Evolutionary conservation across 441 rosid genomes (phyloP), one percentile per base, ranked within the genome.

Genomic region (Monsonia emarginata): DNA sequence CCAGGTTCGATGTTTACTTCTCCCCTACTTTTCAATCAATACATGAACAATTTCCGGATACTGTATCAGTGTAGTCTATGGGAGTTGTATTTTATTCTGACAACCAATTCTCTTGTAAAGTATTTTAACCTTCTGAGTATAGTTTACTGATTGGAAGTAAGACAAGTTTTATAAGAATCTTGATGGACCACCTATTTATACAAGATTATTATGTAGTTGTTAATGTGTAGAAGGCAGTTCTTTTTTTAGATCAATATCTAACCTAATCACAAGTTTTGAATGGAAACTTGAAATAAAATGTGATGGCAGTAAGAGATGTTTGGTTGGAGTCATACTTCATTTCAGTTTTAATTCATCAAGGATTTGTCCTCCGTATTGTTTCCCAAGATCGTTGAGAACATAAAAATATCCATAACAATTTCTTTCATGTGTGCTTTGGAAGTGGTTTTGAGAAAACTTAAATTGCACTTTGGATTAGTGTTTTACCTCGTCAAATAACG

Each of bases 1-100:
- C 81, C 97, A 88, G 98, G 99, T 91, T 68, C 69, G 82, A 71
- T 69, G n/a, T 61, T 25, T 25, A 56, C 25, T 57, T 52, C 8
- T 18, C 9, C 40, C 46, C 22, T 5, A 27, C 22, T n/a, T 27
- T 60, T 60, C n/a, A 28, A 31, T 60, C 3, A 26, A 3, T 5
- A 60, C n/a, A 60, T 30, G 58, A 60, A 13, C 36, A 26, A 27
- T 27, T 27, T 4, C 28, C 32, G 10, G 36, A 59, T 26, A 13
- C 22, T 59, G 3, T 30, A 19, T 10, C 7, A 38, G 13, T 26
- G 32, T 26, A 59, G n/a, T 19, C 19, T 59, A 24, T 26, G 14
- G 32, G 3, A 13, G 7, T 24, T 59, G 8, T 59, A 58, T 58
- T 21, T 25, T 26, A 58, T 25, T 27, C 0, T 21, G 25, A n/a